These are phyloP conservation scores for Hypoxylon crocopeplum DNA, from an alignment of 495 filamentous ascomycete genomes.

Conservation along the genomic window DNA sequence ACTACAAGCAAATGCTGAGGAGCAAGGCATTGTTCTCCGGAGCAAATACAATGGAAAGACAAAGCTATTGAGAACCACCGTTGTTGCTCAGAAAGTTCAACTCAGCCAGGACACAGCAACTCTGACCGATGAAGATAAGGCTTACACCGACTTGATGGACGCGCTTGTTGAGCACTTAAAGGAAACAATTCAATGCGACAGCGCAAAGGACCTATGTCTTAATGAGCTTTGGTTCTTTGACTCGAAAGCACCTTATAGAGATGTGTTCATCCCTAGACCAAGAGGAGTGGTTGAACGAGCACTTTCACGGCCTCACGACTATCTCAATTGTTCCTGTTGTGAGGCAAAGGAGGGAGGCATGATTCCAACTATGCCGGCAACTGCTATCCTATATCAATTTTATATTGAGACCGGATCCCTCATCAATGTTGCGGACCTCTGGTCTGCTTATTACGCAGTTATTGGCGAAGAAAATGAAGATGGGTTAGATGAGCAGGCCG, in stretches of 20 bases:
- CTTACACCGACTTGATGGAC: constrained; percentile 78
- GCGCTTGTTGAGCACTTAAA: constrained; percentile 63
- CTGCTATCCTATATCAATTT: constrained; percentile 85
- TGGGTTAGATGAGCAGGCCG: constrained; percentile 55
- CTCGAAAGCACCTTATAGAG: constrained; percentile 75
- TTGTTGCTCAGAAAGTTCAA: constrained; percentile 85
- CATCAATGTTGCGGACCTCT: constrained; percentile 89
- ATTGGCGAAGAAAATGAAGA: constrained; percentile 66
- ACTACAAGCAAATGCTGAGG: constrained; percentile 49
- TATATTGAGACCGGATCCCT: constrained; percentile 88
- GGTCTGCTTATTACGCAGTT: constrained; percentile 83
- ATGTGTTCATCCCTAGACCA: constrained; percentile 81
- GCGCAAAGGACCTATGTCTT: constrained; percentile 69
- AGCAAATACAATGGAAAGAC: constrained; percentile 78
- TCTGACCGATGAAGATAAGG: constrained; percentile 74
- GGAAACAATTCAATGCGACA: constrained; percentile 61
- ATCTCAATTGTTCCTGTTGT: constrained; percentile 79
- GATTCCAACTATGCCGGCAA: constrained; percentile 73
- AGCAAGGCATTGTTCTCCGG: constrained; percentile 60
- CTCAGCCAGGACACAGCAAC: constrained; percentile 80
- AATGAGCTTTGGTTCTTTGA: constrained; percentile 88
- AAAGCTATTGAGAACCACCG: constrained; percentile 78
- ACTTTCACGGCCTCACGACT: constrained; percentile 81
- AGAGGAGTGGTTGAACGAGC: constrained; percentile 82
- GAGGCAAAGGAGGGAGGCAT: constrained; percentile 52